Conservation (phyloP, 352 stramenopile species). For the Thraustotheca clavata region DNA sequence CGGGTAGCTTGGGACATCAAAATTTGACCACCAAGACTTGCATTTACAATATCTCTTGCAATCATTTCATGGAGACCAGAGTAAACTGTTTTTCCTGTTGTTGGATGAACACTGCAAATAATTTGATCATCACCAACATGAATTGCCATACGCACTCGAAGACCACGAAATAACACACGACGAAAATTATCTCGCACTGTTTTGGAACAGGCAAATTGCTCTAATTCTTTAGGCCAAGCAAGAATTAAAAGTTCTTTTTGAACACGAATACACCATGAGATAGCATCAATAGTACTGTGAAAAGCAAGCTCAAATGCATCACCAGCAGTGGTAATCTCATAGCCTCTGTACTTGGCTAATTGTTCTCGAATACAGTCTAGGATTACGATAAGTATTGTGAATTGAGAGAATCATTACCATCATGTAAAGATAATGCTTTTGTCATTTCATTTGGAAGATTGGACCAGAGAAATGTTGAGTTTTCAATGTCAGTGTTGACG, state of each 20-base stretch:
- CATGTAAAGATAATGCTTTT: slow-evolving; percentile 56
- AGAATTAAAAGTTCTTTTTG: slow-evolving; percentile 58
- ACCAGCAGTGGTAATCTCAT: slow-evolving; percentile 70
- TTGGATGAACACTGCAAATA: slow-evolving; percentile 51
- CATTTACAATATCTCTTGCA: slow-evolving; percentile 51
- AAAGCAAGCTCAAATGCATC: slow-evolving; percentile 78
- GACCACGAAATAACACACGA: slow-evolving; percentile 46
- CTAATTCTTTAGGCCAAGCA: slow-evolving; percentile 38
- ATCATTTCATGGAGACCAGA: slow-evolving; percentile 55
- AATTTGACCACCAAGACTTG: slow-evolving; percentile 55
- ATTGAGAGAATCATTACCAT: slow-evolving; percentile 31
- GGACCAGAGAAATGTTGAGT: slow-evolving; percentile 58
- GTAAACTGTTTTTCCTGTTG: slow-evolving; percentile 71
- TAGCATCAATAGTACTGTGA: slow-evolving; percentile 49
- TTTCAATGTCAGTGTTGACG: slow-evolving; percentile 77
- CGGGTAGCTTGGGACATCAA: slow-evolving; percentile 50
- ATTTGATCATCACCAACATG: slow-evolving; percentile 54
- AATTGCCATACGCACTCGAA: slow-evolving; percentile 75
- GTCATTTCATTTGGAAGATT: slow-evolving; percentile 37
- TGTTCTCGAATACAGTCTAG: slow-evolving; percentile 33
- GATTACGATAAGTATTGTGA: background rate
- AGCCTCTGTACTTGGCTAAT: slow-evolving; percentile 47
- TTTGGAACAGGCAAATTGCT: slow-evolving; percentile 28
- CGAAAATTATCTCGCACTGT: slow-evolving; percentile 33
- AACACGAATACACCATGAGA: slow-evolving; percentile 49